phyloP scores from a whole-genome alignment of 768 basidiomycete species.

The Hericium coralloides region DNA sequence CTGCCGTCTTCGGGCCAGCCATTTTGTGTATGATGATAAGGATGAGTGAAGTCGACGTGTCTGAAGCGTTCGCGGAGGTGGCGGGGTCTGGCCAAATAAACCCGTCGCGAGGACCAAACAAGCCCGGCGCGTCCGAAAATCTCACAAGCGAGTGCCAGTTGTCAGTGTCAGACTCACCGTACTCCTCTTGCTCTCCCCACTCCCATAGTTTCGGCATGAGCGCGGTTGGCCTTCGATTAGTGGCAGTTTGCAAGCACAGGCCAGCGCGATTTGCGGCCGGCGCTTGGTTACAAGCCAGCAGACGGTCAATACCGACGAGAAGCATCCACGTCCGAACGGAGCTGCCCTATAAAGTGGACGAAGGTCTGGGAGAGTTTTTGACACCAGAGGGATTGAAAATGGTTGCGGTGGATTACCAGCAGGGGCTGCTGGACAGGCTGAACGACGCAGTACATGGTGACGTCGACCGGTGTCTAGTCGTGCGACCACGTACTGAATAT shows the following conservation, averaged over 20 bases:
- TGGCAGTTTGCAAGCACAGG: neutral
- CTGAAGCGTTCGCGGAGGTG: neutral
- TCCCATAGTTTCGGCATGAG: slow-evolving; percentile 6
- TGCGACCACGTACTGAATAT: slow-evolving; percentile 4
- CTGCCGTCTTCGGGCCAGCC: slow-evolving; percentile 28
- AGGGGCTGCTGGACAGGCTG: slow-evolving; percentile 70
- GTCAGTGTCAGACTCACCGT: neutral
- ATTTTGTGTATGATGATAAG: slow-evolving; percentile 17
- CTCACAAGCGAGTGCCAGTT: neutral
- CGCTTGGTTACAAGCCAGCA: neutral
- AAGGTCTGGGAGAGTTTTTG: slow-evolving; percentile 74
- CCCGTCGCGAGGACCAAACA: slow-evolving; percentile 4
- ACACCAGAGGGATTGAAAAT: slow-evolving; percentile 62
- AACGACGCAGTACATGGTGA: slow-evolving; percentile 69
- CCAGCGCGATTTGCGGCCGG: neutral
- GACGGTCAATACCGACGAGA: slow-evolving; percentile 19
- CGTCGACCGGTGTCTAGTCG: neutral
- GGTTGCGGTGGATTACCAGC: slow-evolving; percentile 77
- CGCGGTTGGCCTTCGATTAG: slow-evolving; percentile 10
- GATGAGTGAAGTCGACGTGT: neutral
- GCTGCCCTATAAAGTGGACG: slow-evolving; percentile 58
- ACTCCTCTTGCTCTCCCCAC: neutral
- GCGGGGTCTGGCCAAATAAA: slow-evolving; percentile 2
- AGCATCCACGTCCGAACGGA: slow-evolving; percentile 40
- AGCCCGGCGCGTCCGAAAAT: slow-evolving; percentile 1